phyloP scores from a whole-genome alignment of 2,329 filamentous ascomycete species.

The Macrophomina phaseolina region DNA sequence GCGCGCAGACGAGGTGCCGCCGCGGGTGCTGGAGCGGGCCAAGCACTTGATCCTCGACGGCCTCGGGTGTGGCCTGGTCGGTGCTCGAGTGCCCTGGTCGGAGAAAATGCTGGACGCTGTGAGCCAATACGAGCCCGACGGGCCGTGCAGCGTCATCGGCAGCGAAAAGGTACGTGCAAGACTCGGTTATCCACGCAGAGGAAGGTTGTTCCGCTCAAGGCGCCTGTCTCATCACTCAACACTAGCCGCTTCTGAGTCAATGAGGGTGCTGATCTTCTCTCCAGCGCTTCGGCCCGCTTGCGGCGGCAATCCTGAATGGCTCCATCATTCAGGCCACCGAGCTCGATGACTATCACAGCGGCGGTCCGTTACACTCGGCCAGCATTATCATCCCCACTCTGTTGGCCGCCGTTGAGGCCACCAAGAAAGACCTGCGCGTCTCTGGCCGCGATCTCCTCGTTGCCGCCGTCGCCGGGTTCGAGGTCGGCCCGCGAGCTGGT shows the following conservation, averaged over 20 bases:
- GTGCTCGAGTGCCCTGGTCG: constrained; percentile 50
- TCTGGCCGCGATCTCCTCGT: constrained; percentile 42
- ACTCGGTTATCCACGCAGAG: too few relatives aligned
- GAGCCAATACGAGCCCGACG: constrained; percentile 11
- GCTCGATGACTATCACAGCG: constrained; percentile 52
- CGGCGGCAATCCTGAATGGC: constrained; percentile 51
- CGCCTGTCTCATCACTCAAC: background rate
- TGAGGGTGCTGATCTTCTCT: background rate
- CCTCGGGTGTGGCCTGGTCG: constrained; percentile 49
- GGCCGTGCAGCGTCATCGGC: constrained; percentile 17
- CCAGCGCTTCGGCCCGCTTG: constrained; percentile 35
- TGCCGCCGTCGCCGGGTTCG: constrained; percentile 47
- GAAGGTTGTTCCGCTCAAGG: too few relatives aligned
- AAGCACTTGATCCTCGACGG: constrained; percentile 55
- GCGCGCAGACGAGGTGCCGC: constrained; percentile 38
- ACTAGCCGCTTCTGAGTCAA: background rate
- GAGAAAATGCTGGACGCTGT: constrained; percentile 43
- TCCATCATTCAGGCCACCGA: constrained; percentile 53
- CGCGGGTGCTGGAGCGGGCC: constrained; percentile 39
- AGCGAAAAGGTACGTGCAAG: constrained; percentile 8
- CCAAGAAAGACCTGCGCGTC: background rate
- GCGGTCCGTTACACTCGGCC: constrained; percentile 49
- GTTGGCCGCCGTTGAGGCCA: constrained; percentile 42
- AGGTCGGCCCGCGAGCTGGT: constrained; percentile 48
- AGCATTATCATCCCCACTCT: constrained; percentile 48